Percentiles rank a stretch among this genome's conserved stretches.
phyloP scores from a whole-genome alignment of 176 grass and related monocot genomes.

The maize (Zea mays) region Zm-B73-REFERENCE-NAM-5.0 NC_050105.1:10756501-10757000 shows the following conservation, averaged over 20 bases:
- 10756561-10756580: slow-evolving; percentile 90
- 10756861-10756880: neutral
- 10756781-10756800: slow-evolving; percentile 78
- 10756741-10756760: slow-evolving; percentile 56
- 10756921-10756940: neutral
- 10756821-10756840: slow-evolving; percentile 89
- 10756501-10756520: too few relatives aligned
- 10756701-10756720: slow-evolving; percentile 31
- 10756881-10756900: neutral
- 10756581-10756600: slow-evolving; percentile 87
- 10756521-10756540: too few relatives aligned
- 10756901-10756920: slow-evolving; percentile 40
- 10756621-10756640: slow-evolving; percentile 74
- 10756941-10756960: slow-evolving; percentile 32
- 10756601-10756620: slow-evolving; percentile 90
- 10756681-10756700: neutral
- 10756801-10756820: slow-evolving; percentile 93
- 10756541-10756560: slow-evolving; percentile 42
- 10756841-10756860: slow-evolving; percentile 72
- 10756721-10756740: slow-evolving; percentile 47
- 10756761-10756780: slow-evolving; percentile 87
- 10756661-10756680: too few relatives aligned
- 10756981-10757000: too few relatives aligned
- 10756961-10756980: slow-evolving; percentile 50
- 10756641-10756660: too few relatives aligned